A percentile compares a stretch with the other conserved stretches of the same genome.
Evolutionary conservation across 2,329 filamentous ascomycete species (phyloP).

Genomic region (Stagonosporopsis chrysanthemi): DNA sequence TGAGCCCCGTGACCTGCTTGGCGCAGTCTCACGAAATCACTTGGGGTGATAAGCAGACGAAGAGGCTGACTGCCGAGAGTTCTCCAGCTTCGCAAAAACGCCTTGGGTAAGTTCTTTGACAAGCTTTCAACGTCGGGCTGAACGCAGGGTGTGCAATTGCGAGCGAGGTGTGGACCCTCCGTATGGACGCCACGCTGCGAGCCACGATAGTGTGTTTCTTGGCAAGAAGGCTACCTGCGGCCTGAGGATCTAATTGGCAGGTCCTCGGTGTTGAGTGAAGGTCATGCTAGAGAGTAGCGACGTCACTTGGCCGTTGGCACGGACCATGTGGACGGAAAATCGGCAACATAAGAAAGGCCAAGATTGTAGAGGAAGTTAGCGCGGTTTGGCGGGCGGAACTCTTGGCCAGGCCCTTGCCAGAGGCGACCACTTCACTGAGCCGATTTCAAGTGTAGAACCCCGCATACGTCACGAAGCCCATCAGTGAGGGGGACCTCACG

Average conservation of each 20-base stretch:
- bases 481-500: neutral
- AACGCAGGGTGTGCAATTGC: slow-evolving; percentile 22
- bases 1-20: slow-evolving; percentile 37
- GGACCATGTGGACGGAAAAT: slow-evolving; percentile 14
- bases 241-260: slow-evolving; percentile 21
- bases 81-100: slow-evolving; percentile 24
- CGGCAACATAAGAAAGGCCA: slow-evolving; percentile 15
- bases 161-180: slow-evolving; percentile 8
- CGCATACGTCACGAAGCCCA: slow-evolving; percentile 22
- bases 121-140: slow-evolving; percentile 37
- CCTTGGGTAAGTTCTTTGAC: slow-evolving; percentile 25
- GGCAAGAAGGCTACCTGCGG: slow-evolving; percentile 19
- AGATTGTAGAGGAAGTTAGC: slow-evolving; percentile 16
- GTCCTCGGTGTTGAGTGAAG: slow-evolving; percentile 16
- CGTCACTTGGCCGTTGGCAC: slow-evolving; percentile 27
- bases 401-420: slow-evolving; percentile 30
- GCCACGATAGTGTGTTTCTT: slow-evolving; percentile 22
- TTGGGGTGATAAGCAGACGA: slow-evolving; percentile 28
- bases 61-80: slow-evolving; percentile 28
- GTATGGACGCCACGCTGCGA: slow-evolving; percentile 20
- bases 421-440: slow-evolving; percentile 16
- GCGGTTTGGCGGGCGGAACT: slow-evolving; percentile 34
- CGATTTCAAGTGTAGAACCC: slow-evolving; percentile 8
- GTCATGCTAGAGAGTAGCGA: slow-evolving; percentile 11
- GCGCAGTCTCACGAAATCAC: slow-evolving; percentile 23